Evolutionary conservation across 768 basidiomycete genomes (phyloP).

Genomic region (Suillus variegatus): DNA sequence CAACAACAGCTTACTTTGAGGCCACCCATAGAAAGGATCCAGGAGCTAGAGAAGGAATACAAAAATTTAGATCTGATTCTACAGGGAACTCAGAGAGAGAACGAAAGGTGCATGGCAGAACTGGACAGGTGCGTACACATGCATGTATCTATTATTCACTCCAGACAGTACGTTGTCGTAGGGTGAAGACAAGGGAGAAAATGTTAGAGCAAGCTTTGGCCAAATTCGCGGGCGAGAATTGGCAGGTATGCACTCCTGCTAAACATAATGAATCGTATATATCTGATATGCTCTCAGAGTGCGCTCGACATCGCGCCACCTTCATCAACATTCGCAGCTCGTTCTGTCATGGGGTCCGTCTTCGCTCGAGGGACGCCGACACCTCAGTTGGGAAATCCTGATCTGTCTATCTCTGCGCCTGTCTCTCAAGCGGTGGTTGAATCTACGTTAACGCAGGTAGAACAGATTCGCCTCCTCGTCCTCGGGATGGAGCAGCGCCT

Average conservation of each 20-base stretch:
- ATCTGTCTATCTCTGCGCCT: conserved; percentile 15
- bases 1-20: conserved; percentile 67
- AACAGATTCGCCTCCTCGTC: conserved; percentile 66
- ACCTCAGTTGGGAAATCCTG: conserved; percentile 9
- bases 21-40: conserved; percentile 67
- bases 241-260: conserved; percentile 58
- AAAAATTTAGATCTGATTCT: conserved; percentile 74
- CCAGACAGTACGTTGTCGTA: conserved; percentile 22
- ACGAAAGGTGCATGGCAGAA: conserved; percentile 82
- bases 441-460: conserved; percentile 58
- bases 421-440: conserved; percentile 33
- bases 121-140: conserved; percentile 58
- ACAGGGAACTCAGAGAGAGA: conserved; percentile 82
- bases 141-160: not conserved
- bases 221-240: conserved; percentile 74
- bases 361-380: conserved; percentile 25
- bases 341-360: conserved; percentile 28
- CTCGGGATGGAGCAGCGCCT: conserved; percentile 74
- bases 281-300: conserved; percentile 17
- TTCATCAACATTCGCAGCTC: conserved; percentile 29
- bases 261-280: not conserved
- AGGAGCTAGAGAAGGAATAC: conserved; percentile 69
- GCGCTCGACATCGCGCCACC: conserved; percentile 39
- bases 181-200: conserved; percentile 71
- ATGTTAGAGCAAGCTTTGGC: conserved; percentile 72